Evolutionary conservation across 192 early-diverging fungal species (phyloP), one percentile per base, ranked within the genome.

Genomic region (Piromyces finnis): DNA sequence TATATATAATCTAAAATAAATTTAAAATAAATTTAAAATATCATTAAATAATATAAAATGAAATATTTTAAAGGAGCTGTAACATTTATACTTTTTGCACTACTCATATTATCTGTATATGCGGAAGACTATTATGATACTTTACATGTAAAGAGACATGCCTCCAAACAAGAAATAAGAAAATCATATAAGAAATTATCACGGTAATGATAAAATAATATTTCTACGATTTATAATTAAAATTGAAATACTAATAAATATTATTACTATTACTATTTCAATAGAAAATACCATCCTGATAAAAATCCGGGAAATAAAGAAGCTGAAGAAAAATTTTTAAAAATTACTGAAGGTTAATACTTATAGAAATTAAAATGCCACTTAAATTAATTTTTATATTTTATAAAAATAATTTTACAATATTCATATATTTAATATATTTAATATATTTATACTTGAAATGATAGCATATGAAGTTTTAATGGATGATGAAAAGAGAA

Each of bases 381-480:
- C n/a, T n/a, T n/a, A n/a, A n/a, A n/a, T n/a, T n/a, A n/a, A n/a
- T n/a, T n/a, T n/a, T n/a, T n/a, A n/a, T n/a, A n/a, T n/a, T n/a
- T 17, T 14, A 51, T 51, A 51, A 2, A 51, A 51, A n/a, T n/a
- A n/a, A n/a, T n/a, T n/a, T n/a, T n/a, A n/a, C n/a, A n/a, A n/a
- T n/a, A n/a, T n/a, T n/a, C n/a, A n/a, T n/a, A n/a, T n/a, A n/a
- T n/a, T n/a, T n/a, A n/a, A n/a, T n/a, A n/a, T n/a, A n/a, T n/a
- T n/a, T n/a, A n/a, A n/a, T n/a, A n/a, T n/a, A n/a, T n/a, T n/a
- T n/a, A n/a, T n/a, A n/a, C n/a, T n/a, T n/a, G n/a, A 29, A 29
- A 6, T 18, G 26, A 26, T 80, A 95, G 97, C 97, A 4, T 99
- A 99, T 83, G 94, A 96, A 83, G 94, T 96, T 26, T 87, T 99